These are phyloP conservation scores for Penicillium sp. DNA, from an alignment of 2,329 filamentous ascomycete genomes.

Conservation along the genomic window DNA sequence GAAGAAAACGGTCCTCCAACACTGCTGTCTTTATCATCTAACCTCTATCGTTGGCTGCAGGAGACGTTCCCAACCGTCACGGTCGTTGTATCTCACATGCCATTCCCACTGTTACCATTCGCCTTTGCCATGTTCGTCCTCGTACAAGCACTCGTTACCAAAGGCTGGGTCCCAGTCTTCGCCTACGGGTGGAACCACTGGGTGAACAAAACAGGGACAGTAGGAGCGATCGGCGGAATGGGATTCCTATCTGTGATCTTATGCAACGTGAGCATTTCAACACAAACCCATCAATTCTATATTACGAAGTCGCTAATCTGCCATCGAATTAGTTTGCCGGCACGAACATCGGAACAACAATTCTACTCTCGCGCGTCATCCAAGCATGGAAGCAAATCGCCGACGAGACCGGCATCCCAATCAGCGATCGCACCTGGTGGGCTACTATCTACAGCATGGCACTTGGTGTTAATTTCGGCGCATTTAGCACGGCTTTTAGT, in stretches of 20 bases:
- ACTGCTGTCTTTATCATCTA: conserved; percentile 52
- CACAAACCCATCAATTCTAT: neutral
- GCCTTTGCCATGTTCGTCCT: conserved; percentile 74
- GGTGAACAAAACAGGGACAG: conserved; percentile 67
- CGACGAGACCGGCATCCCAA: conserved; percentile 45
- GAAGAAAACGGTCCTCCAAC: conserved; percentile 42
- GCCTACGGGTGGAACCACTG: conserved; percentile 73
- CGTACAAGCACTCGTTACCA: conserved; percentile 70
- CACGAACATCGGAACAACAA: conserved; percentile 75
- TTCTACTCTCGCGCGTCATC: conserved; percentile 69
- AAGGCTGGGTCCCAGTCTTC: conserved; percentile 73
- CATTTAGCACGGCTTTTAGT: conserved; percentile 71
- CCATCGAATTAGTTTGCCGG: conserved; percentile 62
- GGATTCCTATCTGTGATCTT: conserved; percentile 69
- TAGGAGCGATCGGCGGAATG: conserved; percentile 72
- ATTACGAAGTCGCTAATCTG: conserved; percentile 11
- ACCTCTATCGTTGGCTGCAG: conserved; percentile 60
- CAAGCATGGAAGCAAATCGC: conserved; percentile 69
- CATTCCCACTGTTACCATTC: conserved; percentile 69
- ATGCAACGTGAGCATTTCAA: conserved; percentile 65
- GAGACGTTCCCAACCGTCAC: conserved; percentile 71
- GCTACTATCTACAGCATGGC: conserved; percentile 75
- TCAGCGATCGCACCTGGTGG: conserved; percentile 69
- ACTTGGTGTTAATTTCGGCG: conserved; percentile 72
- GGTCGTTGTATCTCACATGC: conserved; percentile 65